Base-by-base conservation (phyloP, 306 rosid species). In the Dalbergia oliveri region DNA sequence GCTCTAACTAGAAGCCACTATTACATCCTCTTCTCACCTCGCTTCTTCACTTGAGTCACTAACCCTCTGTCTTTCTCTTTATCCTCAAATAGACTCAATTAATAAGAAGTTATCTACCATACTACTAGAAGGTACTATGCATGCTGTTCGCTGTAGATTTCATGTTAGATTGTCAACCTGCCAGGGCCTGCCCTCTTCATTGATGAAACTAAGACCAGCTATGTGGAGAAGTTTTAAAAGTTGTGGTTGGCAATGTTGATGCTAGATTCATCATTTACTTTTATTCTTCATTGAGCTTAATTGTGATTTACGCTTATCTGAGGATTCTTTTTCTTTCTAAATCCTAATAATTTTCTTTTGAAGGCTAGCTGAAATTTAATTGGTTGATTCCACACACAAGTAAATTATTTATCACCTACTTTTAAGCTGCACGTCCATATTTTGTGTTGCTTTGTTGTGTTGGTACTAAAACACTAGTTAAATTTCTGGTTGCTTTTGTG, bases 401-500 rank as follows among this genome's bases (percentile, higher is more conserved):
- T 44, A 0, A 49, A 7, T 49, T 49, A 45, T 51, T 13, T 62
- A 16, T 33, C 5, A 47, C 69, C 57, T 31, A 37, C 58, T 56
- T 50, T 65, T 41, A 50, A 73, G 31, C 69, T 63, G 45, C 54
- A 44, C 14, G 18, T 53, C 37, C 34, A 66, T 71, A 76, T 63
- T 69, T 21, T 37, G 41, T 19, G 15, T 81, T 26, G 53, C 62
- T 65, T 65, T 72, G 19, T 64, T 77, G 39, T 76, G 26, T 62
- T 68, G 19, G 77, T 26, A 26, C 56, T 77, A 33, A 37, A 71
- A 44, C 51, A 78, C 67, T 8, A 43, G 79, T 69, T 75, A 45
- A 71, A 15, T 54, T 72, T 73, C 6, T 76, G 64, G 43, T 78
- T 88, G 72, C 45, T 84, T 62, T 85, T 77, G 69, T 84, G 87